Conservation (phyloP, 768 basidiomycete genomes). For the Serendipita sp. region DNA sequence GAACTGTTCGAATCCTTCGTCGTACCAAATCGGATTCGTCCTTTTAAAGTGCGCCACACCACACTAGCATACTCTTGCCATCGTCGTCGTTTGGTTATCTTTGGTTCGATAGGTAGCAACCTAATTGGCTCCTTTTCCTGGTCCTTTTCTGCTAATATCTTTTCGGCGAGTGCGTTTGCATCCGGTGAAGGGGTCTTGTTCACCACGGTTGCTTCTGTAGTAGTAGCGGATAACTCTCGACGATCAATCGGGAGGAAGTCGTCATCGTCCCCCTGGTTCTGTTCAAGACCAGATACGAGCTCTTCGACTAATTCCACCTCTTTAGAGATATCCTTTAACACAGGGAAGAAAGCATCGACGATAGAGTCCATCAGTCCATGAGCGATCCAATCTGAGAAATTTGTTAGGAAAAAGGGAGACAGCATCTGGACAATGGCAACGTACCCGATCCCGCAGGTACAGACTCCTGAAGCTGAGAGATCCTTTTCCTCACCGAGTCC, state of each 20-base stretch:
- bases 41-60: neutral
- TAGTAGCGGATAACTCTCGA: neutral
- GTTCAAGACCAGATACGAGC: slow-evolving; percentile 26
- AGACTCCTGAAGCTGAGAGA: slow-evolving; percentile 44
- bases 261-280: neutral
- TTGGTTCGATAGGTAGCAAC: neutral
- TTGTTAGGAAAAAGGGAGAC: neutral
- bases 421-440: slow-evolving; percentile 11
- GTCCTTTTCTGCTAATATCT: neutral
- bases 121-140: neutral
- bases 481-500: slow-evolving; percentile 53
- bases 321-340: slow-evolving; percentile 61
- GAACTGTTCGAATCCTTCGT: neutral
- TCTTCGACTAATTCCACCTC: slow-evolving; percentile 69
- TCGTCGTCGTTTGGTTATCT: too few relatives aligned
- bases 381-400: slow-evolving; percentile 68
- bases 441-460: slow-evolving; percentile 58
- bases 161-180: neutral
- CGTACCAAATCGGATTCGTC: neutral
- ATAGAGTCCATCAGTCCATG: slow-evolving; percentile 86
- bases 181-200: neutral
- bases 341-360: slow-evolving; percentile 84
- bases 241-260: neutral
- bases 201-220: neutral
- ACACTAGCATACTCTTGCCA: neutral